A percentile compares a stretch with the other conserved stretches of the same genome.
Conservation (phyloP, 1,284 basidiomycete species). For the Lentinula novae-zelandiae region DNA sequence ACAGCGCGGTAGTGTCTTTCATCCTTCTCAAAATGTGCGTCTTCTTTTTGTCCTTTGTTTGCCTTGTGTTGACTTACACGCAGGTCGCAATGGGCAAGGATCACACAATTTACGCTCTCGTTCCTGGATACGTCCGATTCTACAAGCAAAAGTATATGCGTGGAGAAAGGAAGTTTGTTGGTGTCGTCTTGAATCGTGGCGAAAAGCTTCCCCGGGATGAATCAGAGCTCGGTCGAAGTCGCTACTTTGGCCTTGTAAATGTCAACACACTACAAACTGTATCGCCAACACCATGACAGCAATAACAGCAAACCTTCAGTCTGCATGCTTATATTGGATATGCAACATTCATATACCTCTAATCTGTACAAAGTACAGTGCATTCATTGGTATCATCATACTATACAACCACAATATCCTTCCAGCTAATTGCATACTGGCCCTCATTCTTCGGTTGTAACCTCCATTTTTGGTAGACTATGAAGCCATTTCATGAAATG, state of each 20-base stretch:
- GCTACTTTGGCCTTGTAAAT: conserved; percentile 73
- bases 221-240: conserved; percentile 64
- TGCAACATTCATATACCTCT: neutral
- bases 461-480: conserved; percentile 21
- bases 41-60: conserved; percentile 7
- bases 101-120: conserved; percentile 86
- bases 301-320: no score
- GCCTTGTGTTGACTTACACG: conserved; percentile 16
- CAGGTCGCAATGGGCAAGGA: conserved; percentile 89
- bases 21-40: conserved; percentile 86
- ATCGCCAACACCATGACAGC: neutral
- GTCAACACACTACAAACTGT: conserved; percentile 29
- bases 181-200: conserved; percentile 73
- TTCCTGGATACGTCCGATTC: conserved; percentile 89
- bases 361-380: neutral
- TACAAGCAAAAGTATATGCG: conserved; percentile 76
- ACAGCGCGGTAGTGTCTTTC: conserved; percentile 86
- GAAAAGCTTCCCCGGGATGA: conserved; percentile 86
- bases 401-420: neutral
- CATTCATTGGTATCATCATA: neutral
- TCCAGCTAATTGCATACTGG: neutral
- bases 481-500: conserved; percentile 50
- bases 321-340: neutral
- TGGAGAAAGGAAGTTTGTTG: conserved; percentile 75
- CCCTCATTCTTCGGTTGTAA: neutral